Base-by-base conservation (phyloP, 2,329 filamentous ascomycete genomes). In the Microdochium bolleyi region DNA sequence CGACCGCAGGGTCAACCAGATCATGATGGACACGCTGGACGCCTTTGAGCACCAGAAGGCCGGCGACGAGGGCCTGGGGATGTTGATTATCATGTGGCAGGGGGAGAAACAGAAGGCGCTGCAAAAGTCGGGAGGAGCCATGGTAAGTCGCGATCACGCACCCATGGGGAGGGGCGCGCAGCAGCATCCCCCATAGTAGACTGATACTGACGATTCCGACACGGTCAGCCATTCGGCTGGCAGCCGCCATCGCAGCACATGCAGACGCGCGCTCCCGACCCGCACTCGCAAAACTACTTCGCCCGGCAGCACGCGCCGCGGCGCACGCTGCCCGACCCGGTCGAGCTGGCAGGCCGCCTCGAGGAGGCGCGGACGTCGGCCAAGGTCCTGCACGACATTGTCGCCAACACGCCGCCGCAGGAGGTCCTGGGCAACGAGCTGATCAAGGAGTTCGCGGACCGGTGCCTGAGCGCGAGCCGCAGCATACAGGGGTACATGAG, bases 331-430 rank as follows among this genome's bases (percentile, higher is more conserved):
- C 94, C 94, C 0, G 70, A 82, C 21, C 83, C 89, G 0, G 75
- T 82, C 13, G 92, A 97, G 72, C 79, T 99, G 14, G 83, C 84
- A 0, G 86, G 85, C 54, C 83, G 94, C 48, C 82, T 99, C 38
- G 89, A 96, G 67, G 94, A 99, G 73, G 92, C 92, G 9, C 83
- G 83, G 56, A 96, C 90, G 2, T 95, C 91, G 2, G 92, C 92
- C 7, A 92, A 92, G 67, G 82, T 99, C 4, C 82, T 99, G n/a
- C 81, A 89, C 51, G 92, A 99, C 69, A 85, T 96, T 7, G 84
- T 96, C 19, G 88, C 92, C 69, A 92, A 88, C 53, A 96, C 92
- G 0, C 83, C 90, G 0, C 77, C 87, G 0, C 72, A 78, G 14
- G 91, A 96, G 64, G 74, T 96, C 24, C 77, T 91, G 21, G 70